Evolutionary conservation across 148 eudicot genomes (phyloP).

Genomic region (Beta vulgaris): DNA sequence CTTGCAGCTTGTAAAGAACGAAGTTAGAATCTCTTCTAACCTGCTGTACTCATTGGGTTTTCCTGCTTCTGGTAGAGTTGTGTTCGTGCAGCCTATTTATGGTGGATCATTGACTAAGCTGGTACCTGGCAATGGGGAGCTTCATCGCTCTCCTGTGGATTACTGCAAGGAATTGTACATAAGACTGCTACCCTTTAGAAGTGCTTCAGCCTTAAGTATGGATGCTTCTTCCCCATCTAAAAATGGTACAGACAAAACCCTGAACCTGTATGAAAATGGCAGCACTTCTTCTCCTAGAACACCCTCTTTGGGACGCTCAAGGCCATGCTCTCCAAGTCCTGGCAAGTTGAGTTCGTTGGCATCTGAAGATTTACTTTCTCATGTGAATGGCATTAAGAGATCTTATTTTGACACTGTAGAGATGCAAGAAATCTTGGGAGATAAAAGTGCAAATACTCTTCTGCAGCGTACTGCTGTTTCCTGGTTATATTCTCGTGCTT

Average conservation of each 20-base stretch:
- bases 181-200: slow-evolving; percentile 39
- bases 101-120: slow-evolving; percentile 30
- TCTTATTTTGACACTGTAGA: slow-evolving; percentile 37
- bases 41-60: slow-evolving; percentile 65
- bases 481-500: slow-evolving; percentile 57
- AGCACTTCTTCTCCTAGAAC: slow-evolving; percentile 68
- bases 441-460: slow-evolving; percentile 57
- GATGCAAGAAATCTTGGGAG: slow-evolving; percentile 49
- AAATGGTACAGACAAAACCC: slow-evolving; percentile 16
- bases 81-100: slow-evolving; percentile 61
- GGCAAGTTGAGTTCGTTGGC: slow-evolving; percentile 36
- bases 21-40: slow-evolving; percentile 61
- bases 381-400: slow-evolving; percentile 19
- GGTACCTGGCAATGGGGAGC: slow-evolving; percentile 33
- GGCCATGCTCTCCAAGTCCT: slow-evolving; percentile 44
- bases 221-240: slow-evolving; percentile 21
- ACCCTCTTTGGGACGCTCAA: slow-evolving; percentile 48
- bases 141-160: slow-evolving; percentile 22
- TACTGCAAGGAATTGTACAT: slow-evolving; percentile 54
- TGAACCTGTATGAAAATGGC: slow-evolving; percentile 39
- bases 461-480: slow-evolving; percentile 50
- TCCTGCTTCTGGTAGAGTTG: slow-evolving; percentile 57
- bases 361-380: slow-evolving; percentile 37
- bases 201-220: slow-evolving; percentile 22
- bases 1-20: slow-evolving; percentile 70